Evolutionary conservation across 176 grass and related monocot species (phyloP).

Genomic region (Oryza australiensis): DNA sequence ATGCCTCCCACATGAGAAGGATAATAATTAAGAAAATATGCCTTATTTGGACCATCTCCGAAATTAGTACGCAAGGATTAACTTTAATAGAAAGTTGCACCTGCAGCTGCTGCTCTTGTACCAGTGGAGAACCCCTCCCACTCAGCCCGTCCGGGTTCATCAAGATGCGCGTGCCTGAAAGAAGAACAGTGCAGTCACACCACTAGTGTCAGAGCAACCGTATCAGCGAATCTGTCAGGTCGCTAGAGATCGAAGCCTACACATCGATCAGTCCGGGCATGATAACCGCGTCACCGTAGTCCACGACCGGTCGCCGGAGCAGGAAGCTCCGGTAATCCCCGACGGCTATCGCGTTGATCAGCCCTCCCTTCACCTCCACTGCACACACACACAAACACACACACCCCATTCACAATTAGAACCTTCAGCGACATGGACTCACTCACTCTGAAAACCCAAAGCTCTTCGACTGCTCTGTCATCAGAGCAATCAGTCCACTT

Average conservation of each 20-base stretch:
- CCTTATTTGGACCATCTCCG: not conserved
- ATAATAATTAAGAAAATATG: not conserved
- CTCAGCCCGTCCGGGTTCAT: constrained; percentile 80
- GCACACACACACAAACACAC: not conserved
- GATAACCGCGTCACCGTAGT: constrained; percentile 83
- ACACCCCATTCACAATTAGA: not conserved
- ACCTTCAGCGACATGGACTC: constrained; percentile 16
- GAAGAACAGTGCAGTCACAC: not conserved
- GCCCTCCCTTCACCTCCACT: constrained; percentile 88
- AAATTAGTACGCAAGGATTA: not conserved
- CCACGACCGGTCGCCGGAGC: constrained; percentile 46
- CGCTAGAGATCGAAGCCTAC: constrained; percentile 32
- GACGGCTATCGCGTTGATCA: constrained; percentile 64
- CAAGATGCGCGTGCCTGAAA: constrained; percentile 87
- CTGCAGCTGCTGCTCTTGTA: constrained; percentile 90
- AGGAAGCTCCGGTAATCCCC: constrained; percentile 50
- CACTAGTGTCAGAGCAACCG: constrained; percentile 8
- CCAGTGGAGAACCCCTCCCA: constrained; percentile 97
- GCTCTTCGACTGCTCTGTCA: too few relatives aligned
- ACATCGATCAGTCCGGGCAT: constrained; percentile 98
- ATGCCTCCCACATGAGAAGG: not conserved
- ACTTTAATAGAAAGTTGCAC: constrained; percentile 2
- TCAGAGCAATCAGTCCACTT: not conserved
- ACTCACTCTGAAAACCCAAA: not conserved
- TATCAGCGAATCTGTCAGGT: not conserved